phyloP scores from a whole-genome alignment of 1,284 basidiomycete species.

The Trichosporon sp. region DNA sequence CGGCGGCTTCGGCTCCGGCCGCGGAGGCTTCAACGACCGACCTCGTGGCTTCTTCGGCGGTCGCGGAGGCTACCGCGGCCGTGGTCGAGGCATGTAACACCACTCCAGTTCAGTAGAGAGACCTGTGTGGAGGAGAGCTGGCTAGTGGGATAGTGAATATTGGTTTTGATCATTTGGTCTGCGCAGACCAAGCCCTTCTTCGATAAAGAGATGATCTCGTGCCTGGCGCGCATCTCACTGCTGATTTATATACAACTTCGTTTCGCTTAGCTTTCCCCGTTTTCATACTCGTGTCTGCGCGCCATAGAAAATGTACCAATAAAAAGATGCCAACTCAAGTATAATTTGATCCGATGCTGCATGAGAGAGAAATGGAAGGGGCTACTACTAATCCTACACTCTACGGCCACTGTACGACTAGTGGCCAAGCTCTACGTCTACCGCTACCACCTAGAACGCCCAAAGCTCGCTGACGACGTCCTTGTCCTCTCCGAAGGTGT shows the following conservation, averaged over 20 bases:
- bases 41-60: conserved; percentile 11
- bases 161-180: background rate
- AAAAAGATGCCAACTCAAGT: background rate
- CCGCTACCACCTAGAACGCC: conserved; percentile 12
- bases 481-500: conserved; percentile 1
- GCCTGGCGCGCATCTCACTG: background rate
- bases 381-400: background rate
- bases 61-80: conserved; percentile 15
- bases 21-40: conserved; percentile 11
- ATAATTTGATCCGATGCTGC: background rate
- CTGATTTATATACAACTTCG: conserved; percentile 9
- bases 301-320: background rate
- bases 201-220: background rate
- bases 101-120: background rate
- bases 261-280: conserved; percentile 6
- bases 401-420: background rate
- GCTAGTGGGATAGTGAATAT: background rate
- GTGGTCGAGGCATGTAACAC: conserved; percentile 17
- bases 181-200: conserved; percentile 4
- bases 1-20: conserved; percentile 12
- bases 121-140: background rate
- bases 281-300: background rate
- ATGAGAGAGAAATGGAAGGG: background rate
- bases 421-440: no score
- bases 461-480: conserved; percentile 12